phyloP scores from a whole-genome alignment of 192 early-diverging fungal species.

The Coemansia erecta region DNA sequence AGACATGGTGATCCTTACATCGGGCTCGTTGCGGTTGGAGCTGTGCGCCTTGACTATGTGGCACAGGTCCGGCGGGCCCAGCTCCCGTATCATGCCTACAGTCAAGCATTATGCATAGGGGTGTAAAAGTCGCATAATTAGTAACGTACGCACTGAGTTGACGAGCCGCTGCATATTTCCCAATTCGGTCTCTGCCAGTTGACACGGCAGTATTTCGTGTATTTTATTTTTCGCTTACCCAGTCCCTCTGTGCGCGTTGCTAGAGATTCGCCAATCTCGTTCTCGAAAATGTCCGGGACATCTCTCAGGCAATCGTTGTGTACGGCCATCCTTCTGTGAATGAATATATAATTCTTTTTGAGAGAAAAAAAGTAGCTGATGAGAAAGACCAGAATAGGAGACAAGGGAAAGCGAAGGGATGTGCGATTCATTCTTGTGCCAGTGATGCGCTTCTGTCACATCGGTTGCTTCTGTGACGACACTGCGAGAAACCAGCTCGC shows the following conservation, averaged over 20 bases:
- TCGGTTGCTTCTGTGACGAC: background rate
- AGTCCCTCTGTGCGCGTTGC: slow-evolving; percentile 84
- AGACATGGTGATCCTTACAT: slow-evolving; percentile 17
- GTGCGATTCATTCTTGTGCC: too few species aligned
- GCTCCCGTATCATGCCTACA: slow-evolving; percentile 79
- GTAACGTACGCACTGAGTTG: background rate
- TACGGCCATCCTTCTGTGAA: slow-evolving; percentile 15
- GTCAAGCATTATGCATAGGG: slow-evolving; percentile 5
- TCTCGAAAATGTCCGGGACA: slow-evolving; percentile 97
- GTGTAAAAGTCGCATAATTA: slow-evolving; percentile 6
- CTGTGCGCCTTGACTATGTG: slow-evolving; percentile 92
- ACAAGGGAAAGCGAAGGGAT: background rate
- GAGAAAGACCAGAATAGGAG: background rate
- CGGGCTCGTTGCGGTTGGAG: slow-evolving; percentile 38
- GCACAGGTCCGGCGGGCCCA: slow-evolving; percentile 97
- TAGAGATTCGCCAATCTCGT: slow-evolving; percentile 85
- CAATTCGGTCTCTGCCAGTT: background rate
- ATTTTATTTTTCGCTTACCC: slow-evolving; percentile 58
- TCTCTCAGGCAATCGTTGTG: slow-evolving; percentile 69
- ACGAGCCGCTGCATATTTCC: background rate
- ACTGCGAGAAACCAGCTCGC: background rate
- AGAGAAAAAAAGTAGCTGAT: background rate
- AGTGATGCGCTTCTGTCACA: background rate
- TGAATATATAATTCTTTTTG: background rate
- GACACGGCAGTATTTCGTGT: background rate